Percentiles rank a stretch among this genome's conserved stretches.
Conservation (phyloP, 1,284 basidiomycete species). For the Melampsora americana region DNA sequence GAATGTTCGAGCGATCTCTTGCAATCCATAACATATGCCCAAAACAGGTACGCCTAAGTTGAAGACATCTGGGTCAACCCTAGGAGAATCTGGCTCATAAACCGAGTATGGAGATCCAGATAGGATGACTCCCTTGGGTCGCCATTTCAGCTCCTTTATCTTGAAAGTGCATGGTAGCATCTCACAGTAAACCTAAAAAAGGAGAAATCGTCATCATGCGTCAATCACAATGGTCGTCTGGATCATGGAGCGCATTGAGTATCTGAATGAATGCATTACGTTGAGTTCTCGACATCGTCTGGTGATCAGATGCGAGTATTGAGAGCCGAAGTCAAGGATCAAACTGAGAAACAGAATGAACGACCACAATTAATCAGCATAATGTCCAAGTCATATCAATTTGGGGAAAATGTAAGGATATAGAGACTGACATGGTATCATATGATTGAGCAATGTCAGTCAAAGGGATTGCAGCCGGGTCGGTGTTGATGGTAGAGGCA, state of each 20-base stretch:
- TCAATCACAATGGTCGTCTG: background rate
- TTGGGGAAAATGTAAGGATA: background rate
- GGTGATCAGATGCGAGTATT: conserved; percentile 98
- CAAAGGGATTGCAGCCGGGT: conserved; percentile 18
- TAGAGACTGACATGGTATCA: conserved; percentile 38
- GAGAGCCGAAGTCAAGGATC: conserved; percentile 93
- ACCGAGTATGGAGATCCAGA: conserved; percentile 99
- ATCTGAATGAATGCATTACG: conserved; percentile 56
- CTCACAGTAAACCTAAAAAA: conserved; percentile 73
- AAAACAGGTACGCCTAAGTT: conserved; percentile 84
- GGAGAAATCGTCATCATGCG: background rate
- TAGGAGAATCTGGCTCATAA: conserved; percentile 86
- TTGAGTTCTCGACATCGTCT: conserved; percentile 95
- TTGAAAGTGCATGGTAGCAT: conserved; percentile 95
- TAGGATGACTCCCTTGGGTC: conserved; percentile 96
- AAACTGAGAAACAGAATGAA: conserved; percentile 55
- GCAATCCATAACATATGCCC: conserved; percentile 96
- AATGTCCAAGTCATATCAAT: background rate
- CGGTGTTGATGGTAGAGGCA: conserved; percentile 26
- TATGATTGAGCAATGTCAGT: conserved; percentile 40
- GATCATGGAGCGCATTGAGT: background rate
- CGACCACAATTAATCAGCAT: background rate
- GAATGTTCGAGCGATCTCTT: conserved; percentile 90
- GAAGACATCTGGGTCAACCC: conserved; percentile 94
- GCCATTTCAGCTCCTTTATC: conserved; percentile 83